phyloP scores from a whole-genome alignment of 495 filamentous ascomycete species.

The Penicillium odoratum region DNA sequence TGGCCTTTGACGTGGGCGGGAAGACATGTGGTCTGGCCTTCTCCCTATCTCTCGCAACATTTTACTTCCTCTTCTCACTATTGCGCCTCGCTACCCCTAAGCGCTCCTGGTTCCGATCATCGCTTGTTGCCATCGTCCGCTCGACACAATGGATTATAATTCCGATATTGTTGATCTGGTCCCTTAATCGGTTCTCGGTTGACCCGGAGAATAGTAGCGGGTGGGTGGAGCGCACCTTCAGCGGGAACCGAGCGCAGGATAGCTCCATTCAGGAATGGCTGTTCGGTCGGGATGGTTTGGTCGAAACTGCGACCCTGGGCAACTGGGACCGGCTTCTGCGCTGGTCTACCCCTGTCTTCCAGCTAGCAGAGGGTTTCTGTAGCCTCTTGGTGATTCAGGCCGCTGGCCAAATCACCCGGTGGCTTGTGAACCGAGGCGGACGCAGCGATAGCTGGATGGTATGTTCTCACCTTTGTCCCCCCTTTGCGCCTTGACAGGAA shows the following conservation, averaged over 20 bases:
- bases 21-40: constrained; percentile 90
- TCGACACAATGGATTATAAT: constrained; percentile 81
- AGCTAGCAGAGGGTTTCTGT: constrained; percentile 93
- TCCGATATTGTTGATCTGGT: constrained; percentile 87
- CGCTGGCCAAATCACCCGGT: constrained; percentile 90
- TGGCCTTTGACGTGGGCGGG: constrained; percentile 96
- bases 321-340: constrained; percentile 86
- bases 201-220: constrained; percentile 68
- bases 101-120: constrained; percentile 68
- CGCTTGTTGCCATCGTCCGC: constrained; percentile 62
- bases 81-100: constrained; percentile 81
- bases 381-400: constrained; percentile 94
- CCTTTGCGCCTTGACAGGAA: constrained; percentile 15
- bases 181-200: constrained; percentile 88
- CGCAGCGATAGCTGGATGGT: constrained; percentile 97
- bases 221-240: constrained; percentile 82
- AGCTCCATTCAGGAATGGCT: constrained; percentile 75
- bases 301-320: constrained; percentile 77
- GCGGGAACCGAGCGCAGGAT: constrained; percentile 61
- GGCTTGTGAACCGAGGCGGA: constrained; percentile 84
- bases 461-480: constrained; percentile 28
- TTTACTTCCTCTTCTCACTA: constrained; percentile 86
- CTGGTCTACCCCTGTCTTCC: constrained; percentile 95
- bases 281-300: constrained; percentile 74
- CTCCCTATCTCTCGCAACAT: constrained; percentile 79